These are phyloP conservation scores for Ampelomyces quisqualis DNA, from an alignment of 2,329 filamentous ascomycete species.

Conservation along the genomic window DNA sequence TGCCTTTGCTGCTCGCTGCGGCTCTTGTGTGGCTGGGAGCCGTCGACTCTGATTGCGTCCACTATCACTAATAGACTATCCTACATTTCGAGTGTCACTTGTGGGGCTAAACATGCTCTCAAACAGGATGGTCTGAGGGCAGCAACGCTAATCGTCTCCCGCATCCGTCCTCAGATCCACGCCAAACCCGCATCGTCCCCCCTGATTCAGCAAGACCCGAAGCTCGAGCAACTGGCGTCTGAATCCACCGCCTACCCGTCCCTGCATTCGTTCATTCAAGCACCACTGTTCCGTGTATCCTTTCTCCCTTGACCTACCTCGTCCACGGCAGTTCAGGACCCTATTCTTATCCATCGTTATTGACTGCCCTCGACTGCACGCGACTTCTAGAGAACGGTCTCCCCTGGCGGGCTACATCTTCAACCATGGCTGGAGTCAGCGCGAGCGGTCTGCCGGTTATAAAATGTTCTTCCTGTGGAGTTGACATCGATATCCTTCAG, in stretches of 20 bases:
- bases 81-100: slow-evolving; percentile 37
- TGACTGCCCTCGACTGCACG: too few species aligned
- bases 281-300: too few species aligned
- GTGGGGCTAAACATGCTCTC: slow-evolving; percentile 32
- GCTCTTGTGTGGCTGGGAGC: slow-evolving; percentile 16
- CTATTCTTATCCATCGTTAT: too few species aligned
- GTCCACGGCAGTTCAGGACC: too few species aligned
- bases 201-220: slow-evolving; percentile 35
- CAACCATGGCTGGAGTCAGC: slow-evolving; percentile 34
- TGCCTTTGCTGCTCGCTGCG: slow-evolving; percentile 9
- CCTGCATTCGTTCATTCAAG: too few species aligned
- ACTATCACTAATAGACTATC: slow-evolving; percentile 30
- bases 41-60: slow-evolving; percentile 1
- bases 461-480: slow-evolving; percentile 44
- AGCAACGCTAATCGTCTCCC: slow-evolving; percentile 32
- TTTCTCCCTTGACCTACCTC: too few species aligned
- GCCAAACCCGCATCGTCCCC: slow-evolving; percentile 34
- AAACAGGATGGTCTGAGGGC: slow-evolving; percentile 28
- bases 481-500: slow-evolving; percentile 76
- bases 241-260: slow-evolving; percentile 13
- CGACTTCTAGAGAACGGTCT: not conserved
- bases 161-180: slow-evolving; percentile 35
- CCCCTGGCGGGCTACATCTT: not conserved
- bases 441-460: slow-evolving; percentile 41
- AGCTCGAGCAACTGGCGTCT: slow-evolving; percentile 30